phyloP scores from a whole-genome alignment of 441 rosid genomes.

The Syzygium syzygioides region DNA sequence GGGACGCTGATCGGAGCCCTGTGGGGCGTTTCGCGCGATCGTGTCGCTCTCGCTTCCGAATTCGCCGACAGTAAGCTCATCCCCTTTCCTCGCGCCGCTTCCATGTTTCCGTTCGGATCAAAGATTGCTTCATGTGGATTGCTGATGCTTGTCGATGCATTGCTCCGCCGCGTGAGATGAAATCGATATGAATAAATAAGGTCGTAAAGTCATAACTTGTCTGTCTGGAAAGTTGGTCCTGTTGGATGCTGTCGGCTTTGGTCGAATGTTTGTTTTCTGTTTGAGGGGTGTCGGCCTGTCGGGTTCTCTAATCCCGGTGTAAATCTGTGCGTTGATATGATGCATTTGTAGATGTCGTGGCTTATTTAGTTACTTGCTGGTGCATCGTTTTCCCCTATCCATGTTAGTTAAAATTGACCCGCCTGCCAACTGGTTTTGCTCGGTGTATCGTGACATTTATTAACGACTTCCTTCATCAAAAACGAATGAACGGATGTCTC shows the following conservation, averaged over 20 bases:
- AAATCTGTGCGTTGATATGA: background rate
- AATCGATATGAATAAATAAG: background rate
- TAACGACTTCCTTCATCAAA: background rate
- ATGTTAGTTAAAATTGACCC: background rate
- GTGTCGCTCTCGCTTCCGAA: slow-evolving; percentile 48
- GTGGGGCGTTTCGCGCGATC: slow-evolving; percentile 19
- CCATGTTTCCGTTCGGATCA: background rate
- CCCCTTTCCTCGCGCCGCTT: background rate
- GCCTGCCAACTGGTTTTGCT: background rate
- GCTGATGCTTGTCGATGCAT: background rate
- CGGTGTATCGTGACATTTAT: background rate
- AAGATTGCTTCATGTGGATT: background rate
- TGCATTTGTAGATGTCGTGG: background rate
- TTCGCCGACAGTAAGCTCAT: slow-evolving; percentile 65
- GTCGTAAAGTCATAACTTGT: background rate
- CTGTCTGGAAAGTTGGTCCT: background rate
- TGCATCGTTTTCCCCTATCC: background rate
- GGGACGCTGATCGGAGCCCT: slow-evolving; percentile 38
- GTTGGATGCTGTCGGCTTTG: background rate
- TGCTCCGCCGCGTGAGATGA: background rate
- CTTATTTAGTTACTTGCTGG: background rate
- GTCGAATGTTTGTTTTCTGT: background rate
- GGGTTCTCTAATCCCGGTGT: background rate
- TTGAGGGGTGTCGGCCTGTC: background rate
- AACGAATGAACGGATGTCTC: background rate